phyloP scores from a whole-genome alignment of 371 early-diverging fungal genomes.

The Apophysomyces trapeziformis region DNA sequence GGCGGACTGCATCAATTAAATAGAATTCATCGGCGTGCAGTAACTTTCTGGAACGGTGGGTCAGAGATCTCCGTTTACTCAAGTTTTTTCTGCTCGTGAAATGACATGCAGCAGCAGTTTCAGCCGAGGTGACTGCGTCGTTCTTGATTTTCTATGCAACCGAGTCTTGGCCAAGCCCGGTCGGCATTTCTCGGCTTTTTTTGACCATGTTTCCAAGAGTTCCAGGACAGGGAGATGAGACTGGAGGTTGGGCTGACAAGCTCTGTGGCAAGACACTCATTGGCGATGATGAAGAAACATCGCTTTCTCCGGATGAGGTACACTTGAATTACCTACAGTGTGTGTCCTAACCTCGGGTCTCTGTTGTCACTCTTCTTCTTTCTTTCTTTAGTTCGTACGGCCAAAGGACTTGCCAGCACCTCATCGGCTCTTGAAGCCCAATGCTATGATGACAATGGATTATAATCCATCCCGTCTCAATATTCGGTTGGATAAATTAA shows the following conservation, averaged over 20 bases:
- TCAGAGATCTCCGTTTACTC: too few relatives aligned
- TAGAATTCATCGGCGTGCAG: too few relatives aligned
- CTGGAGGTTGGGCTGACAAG: conserved; percentile 38
- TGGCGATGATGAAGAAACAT: conserved; percentile 27
- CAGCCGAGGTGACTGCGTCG: too few relatives aligned
- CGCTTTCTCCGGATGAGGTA: conserved; percentile 37
- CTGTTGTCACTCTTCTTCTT: not conserved
- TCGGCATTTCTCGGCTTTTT: not conserved
- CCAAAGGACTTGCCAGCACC: conserved; percentile 37
- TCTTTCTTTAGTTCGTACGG: conserved; percentile 26
- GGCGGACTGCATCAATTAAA: too few relatives aligned
- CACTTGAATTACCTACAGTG: not conserved
- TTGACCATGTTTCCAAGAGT: not conserved
- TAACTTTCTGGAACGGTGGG: too few relatives aligned
- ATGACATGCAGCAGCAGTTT: too few relatives aligned
- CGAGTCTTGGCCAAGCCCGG: not conserved
- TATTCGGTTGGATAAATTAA: conserved; percentile 34
- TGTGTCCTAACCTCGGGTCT: not conserved
- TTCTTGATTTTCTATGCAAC: too few relatives aligned
- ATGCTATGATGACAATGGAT: conserved; percentile 41
- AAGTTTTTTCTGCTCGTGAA: too few relatives aligned
- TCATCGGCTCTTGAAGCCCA: conserved; percentile 33
- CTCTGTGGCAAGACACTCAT: conserved; percentile 43
- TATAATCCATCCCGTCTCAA: conserved; percentile 45
- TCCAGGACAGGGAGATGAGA: conserved; percentile 1